Evolutionary conservation across 164 flowering plant genomes (phyloP).

Genomic region (Chimonanthus praecox): DNA sequence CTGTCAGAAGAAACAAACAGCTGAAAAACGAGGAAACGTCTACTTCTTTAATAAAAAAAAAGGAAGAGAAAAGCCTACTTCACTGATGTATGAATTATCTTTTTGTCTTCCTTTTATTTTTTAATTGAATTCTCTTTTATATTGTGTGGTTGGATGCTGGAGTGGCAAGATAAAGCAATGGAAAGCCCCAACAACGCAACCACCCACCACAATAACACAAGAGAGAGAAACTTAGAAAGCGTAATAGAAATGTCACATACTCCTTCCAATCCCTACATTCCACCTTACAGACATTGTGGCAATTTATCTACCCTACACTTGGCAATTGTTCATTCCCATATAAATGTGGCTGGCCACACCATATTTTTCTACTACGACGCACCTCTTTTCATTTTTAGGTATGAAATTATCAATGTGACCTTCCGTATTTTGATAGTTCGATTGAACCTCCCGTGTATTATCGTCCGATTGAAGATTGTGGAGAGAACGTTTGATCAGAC

Average conservation of each 20-base stretch:
- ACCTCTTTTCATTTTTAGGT: no score
- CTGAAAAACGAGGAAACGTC: constrained; percentile 93
- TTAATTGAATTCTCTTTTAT: not conserved
- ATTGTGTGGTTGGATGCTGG: constrained; percentile 17
- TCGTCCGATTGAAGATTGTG: no score
- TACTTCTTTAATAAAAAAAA: constrained; percentile 34
- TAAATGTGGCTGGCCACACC: no score
- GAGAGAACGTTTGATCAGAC: no score
- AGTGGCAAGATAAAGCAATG: constrained; percentile 24
- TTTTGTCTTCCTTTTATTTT: not conserved
- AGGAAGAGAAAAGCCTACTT: not conserved
- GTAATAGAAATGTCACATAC: not conserved
- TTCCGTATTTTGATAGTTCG: no score
- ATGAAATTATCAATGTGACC: no score
- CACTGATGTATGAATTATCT: not conserved
- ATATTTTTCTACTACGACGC: no score
- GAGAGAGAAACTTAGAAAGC: not conserved
- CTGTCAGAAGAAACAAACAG: constrained; percentile 41
- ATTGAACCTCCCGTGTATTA: no score
- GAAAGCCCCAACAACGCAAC: constrained; percentile 22
- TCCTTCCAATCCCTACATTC: not conserved
- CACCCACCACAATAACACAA: constrained; percentile 15
- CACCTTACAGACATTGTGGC: not conserved
- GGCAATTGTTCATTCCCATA: not conserved
- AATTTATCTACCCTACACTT: not conserved